phyloP scores from a whole-genome alignment of 2,329 filamentous ascomycete species.

The Botrytis aclada region DNA sequence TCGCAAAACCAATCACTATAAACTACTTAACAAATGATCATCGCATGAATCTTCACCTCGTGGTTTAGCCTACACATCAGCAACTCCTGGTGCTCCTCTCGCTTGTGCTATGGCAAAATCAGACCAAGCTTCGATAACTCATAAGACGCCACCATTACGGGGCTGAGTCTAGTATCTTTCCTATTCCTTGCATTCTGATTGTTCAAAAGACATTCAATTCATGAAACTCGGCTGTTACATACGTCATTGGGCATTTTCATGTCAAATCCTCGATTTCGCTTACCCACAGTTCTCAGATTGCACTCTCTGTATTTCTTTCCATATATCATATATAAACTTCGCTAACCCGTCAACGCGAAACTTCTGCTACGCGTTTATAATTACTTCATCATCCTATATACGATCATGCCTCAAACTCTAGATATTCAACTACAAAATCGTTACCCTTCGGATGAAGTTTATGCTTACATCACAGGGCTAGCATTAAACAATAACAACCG shows the following conservation, averaged over 20 bases:
- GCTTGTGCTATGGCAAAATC: not conserved
- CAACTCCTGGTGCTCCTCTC: not conserved
- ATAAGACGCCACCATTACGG: not conserved
- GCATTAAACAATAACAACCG: constrained; percentile 58
- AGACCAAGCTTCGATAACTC: not conserved
- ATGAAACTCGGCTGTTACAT: not conserved
- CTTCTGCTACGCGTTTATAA: not conserved
- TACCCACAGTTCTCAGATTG: not conserved
- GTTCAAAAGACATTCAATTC: not conserved
- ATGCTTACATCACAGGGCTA: constrained; percentile 68
- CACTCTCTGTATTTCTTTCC: not conserved
- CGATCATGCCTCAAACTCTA: constrained; percentile 38
- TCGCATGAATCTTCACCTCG: not conserved
- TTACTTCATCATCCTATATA: not conserved
- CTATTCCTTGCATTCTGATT: not conserved
- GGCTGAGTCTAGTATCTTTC: not conserved
- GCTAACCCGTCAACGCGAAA: not conserved
- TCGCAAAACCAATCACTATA: not conserved
- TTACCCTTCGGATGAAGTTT: constrained; percentile 57
- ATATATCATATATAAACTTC: not conserved
- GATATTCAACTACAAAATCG: constrained; percentile 64
- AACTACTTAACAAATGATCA: not conserved
- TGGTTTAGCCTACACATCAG: not conserved
- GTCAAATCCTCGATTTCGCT: not conserved
- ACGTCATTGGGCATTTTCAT: constrained; percentile 13